Percentiles rank a stretch among this genome's conserved stretches.
phyloP scores from a whole-genome alignment of 257 asterid species.

The Solanum paucissectum region DNA sequence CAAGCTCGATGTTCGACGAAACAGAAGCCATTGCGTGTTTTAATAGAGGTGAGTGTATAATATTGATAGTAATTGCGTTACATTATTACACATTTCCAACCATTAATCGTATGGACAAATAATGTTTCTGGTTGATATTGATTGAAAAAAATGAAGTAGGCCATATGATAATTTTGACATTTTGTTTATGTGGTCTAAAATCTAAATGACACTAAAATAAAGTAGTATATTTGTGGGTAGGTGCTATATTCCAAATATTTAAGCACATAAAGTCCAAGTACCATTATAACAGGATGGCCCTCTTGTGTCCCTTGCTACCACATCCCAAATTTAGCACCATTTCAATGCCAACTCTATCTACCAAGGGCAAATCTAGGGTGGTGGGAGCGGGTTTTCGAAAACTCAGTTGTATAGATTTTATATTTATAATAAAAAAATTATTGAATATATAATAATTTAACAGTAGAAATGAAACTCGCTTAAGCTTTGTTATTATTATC shows the following conservation, averaged over 20 bases:
- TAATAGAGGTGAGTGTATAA: background rate
- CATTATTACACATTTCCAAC: background rate
- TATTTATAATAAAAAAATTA: background rate
- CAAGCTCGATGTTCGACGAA: background rate
- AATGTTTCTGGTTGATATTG: background rate
- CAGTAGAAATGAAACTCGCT: background rate
- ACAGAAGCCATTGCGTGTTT: background rate
- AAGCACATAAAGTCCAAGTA: background rate
- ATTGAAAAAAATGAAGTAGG: background rate
- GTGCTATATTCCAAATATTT: background rate
- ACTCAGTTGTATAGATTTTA: background rate
- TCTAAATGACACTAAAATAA: background rate
- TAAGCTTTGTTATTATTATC: background rate
- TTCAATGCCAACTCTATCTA: background rate
- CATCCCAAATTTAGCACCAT: background rate
- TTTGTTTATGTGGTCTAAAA: background rate
- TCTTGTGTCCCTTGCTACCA: background rate
- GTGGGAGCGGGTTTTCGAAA: accelerated
- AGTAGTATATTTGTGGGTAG: background rate
- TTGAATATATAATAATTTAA: background rate
- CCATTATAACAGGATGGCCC: background rate
- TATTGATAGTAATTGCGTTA: background rate
- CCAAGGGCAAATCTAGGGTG: background rate
- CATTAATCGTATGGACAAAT: background rate
- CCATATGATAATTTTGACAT: background rate